Evolutionary conservation across 306 rosid genomes (phyloP), one percentile per base, ranked within the genome.

Genomic region (Canavalia gladiata): DNA sequence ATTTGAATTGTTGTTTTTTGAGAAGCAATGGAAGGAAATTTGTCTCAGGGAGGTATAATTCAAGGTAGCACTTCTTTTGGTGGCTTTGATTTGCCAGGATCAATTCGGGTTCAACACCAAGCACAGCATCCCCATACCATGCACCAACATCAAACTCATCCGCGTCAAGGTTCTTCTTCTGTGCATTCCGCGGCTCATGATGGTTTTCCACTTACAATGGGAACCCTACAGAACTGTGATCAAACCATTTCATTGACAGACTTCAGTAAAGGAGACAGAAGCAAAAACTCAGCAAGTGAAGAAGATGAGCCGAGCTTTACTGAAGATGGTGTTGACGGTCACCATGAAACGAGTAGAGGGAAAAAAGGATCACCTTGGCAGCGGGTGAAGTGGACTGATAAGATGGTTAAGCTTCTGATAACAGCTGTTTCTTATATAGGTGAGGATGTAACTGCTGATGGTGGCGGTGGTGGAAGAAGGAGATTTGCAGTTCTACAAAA

Each of bases 361-460:
- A 92, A 90, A 87, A 94, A 90, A 87, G 94, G 90, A 3, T 91
- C 87, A 0, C 89, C 91, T 5, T 94, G 97, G 98, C 98, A 94
- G 74, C 92, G 97, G 7, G 98, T 94, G 71, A 92, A 92, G 86
- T 94, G 98, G 98, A 89, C 94, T 2, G 95, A 90, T 86, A 91
- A 92, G 88, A 94, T 94, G 97, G 97, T 94, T 77, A 92, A 29
- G 91, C 94, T 94, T 84, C 86, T 94, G 85, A 94, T 94, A 12
- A 94, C 97, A 3, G 97, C 97, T 29, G 97, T 94, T 33, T 94
- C 98, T 34, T 94, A 94, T 76, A 87, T 92, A 3, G 90, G 92
- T 0, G 98, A 94, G 83, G 97, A 94, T 78, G 75, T 69, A 35
- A 77, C 67, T 52, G 75, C 86, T 4, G 95, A 90, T 72, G 83